Evolutionary conservation across 306 rosid genomes (phyloP).

Genomic region (Macrotyloma uniflorum): DNA sequence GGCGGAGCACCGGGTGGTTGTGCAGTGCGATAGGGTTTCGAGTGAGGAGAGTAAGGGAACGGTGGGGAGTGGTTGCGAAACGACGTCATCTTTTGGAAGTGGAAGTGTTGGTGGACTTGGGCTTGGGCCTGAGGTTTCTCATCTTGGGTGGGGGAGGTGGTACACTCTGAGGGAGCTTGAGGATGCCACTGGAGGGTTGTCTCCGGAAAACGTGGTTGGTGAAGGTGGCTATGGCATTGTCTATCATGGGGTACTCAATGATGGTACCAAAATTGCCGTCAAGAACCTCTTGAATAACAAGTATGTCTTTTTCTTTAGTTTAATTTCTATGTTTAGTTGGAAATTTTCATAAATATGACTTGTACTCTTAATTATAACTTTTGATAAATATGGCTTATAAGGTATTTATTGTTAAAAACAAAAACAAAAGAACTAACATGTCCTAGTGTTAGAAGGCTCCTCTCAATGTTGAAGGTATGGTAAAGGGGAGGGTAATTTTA

Average conservation of each 20-base stretch:
- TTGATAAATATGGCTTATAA: not conserved
- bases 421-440: no score
- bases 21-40: conserved; percentile 68
- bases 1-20: conserved; percentile 70
- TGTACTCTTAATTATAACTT: not conserved
- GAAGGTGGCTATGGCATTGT: conserved; percentile 99
- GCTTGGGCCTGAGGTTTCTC: conserved; percentile 88
- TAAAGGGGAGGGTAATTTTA: no score
- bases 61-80: conserved; percentile 57
- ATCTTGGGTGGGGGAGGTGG: conserved; percentile 99
- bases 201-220: conserved; percentile 87
- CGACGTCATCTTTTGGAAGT: conserved; percentile 62
- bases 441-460: no score
- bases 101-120: conserved; percentile 52
- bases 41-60: conserved; percentile 83
- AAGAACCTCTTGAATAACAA: conserved; percentile 93
- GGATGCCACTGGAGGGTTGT: conserved; percentile 84
- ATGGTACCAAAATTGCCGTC: conserved; percentile 87
- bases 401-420: not conserved
- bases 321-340: not conserved
- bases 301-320: conserved; percentile 37
- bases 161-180: conserved; percentile 92
- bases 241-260: conserved; percentile 71
- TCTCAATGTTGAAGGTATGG: no score
- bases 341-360: not conserved